Percentiles rank a stretch among this genome's conserved stretches.
phyloP scores from a whole-genome alignment of 2,329 filamentous ascomycete genomes.

The Colletotrichum trifolii region DNA sequence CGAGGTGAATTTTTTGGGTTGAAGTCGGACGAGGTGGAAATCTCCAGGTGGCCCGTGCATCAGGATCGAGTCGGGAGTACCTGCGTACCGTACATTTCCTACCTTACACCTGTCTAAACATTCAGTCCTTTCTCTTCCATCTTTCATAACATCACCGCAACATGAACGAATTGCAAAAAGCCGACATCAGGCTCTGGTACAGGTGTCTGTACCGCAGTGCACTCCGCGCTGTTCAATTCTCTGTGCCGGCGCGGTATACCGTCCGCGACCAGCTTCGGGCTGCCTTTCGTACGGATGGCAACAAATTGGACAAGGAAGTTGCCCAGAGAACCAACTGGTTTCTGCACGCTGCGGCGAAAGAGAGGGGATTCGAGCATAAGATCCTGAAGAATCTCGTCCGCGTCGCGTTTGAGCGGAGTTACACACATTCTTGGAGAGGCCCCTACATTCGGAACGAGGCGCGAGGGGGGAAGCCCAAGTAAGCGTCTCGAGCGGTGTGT shows the following conservation, averaged over 20 bases:
- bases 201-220: conserved; percentile 74
- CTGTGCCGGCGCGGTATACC: conserved; percentile 73
- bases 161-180: conserved; percentile 44
- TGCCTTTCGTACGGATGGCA: conserved; percentile 65
- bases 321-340: conserved; percentile 77
- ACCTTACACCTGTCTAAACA: neutral
- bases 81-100: too few relatives aligned
- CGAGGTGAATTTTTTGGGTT: conserved; percentile 37
- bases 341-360: conserved; percentile 70
- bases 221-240: conserved; percentile 78
- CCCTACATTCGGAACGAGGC: conserved; percentile 6
- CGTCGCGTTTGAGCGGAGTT: conserved; percentile 48
- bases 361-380: conserved; percentile 76
- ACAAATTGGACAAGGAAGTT: conserved; percentile 59
- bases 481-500: conserved; percentile 16
- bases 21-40: conserved; percentile 32
- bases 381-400: conserved; percentile 76
- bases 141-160: neutral
- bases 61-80: conserved; percentile 1
- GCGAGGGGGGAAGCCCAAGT: conserved; percentile 36
- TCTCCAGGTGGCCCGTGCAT: conserved; percentile 32
- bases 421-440: conserved; percentile 45
- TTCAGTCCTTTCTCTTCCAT: neutral
- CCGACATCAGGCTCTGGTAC: conserved; percentile 72
- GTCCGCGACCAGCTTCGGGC: conserved; percentile 68